These are phyloP conservation scores for Zalaria obscura DNA, from an alignment of 2,329 filamentous ascomycete genomes.

Conservation along the genomic window DNA sequence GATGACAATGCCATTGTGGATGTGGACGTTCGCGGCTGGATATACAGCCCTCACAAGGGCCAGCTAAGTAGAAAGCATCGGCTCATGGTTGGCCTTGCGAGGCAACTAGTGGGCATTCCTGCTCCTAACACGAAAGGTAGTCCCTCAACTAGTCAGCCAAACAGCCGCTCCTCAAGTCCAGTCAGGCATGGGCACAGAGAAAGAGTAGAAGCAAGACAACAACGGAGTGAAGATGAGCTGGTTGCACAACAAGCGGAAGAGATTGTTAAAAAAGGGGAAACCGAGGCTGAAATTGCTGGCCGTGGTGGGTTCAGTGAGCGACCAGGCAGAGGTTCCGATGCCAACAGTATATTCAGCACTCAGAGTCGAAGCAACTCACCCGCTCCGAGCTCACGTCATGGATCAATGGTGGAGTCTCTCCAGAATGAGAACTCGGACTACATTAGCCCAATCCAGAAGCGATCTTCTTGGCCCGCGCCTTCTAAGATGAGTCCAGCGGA, in stretches of 20 bases:
- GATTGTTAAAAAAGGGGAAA: conserved; percentile 58
- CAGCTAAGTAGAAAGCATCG: conserved; percentile 80
- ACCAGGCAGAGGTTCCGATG: conserved; percentile 35
- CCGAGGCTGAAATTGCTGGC: conserved; percentile 55
- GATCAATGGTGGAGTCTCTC: conserved; percentile 2
- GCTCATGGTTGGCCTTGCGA: conserved; percentile 70
- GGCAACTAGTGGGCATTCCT: conserved; percentile 77
- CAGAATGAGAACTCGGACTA: conserved; percentile 8
- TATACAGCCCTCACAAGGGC: conserved; percentile 74
- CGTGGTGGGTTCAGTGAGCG: conserved; percentile 61
- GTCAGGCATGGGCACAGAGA: conserved; percentile 12
- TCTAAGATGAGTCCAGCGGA: conserved; percentile 62
- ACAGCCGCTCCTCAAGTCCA: conserved; percentile 24
- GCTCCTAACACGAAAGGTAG: conserved; percentile 38
- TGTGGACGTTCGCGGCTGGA: conserved; percentile 90
- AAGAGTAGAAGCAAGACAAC: conserved; percentile 28
- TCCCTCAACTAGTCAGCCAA: conserved; percentile 26
- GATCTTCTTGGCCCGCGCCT: conserved; percentile 34
- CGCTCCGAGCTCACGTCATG: conserved; percentile 1
- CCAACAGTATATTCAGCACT: conserved; percentile 22
- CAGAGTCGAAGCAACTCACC: conserved; percentile 18
- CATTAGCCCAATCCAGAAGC: conserved; percentile 29
- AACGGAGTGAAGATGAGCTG: conserved; percentile 41
- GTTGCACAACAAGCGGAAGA: conserved; percentile 63
- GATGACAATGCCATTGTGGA: conserved; percentile 79